Percentiles rank a stretch among this genome's conserved stretches.
phyloP scores from a whole-genome alignment of 306 rosid genomes.

The Macrotyloma uniflorum region DNA sequence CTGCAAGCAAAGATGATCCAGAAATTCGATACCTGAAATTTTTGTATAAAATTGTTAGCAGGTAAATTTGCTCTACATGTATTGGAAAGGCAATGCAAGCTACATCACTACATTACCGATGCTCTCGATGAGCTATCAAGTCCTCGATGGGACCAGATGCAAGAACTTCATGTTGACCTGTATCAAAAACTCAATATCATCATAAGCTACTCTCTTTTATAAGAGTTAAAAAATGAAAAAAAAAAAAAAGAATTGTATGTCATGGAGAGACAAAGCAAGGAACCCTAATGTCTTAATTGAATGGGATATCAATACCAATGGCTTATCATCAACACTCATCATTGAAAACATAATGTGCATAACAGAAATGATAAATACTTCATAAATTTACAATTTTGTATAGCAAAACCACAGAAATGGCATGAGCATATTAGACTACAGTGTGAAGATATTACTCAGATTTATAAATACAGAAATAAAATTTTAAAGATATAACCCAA shows the following conservation, averaged over 20 bases:
- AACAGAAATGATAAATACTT: background rate
- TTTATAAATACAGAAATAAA: conserved; percentile 1
- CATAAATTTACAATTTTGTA: background rate
- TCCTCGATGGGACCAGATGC: conserved; percentile 99
- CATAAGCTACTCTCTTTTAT: background rate
- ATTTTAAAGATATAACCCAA: background rate
- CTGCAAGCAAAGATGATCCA: conserved; percentile 98
- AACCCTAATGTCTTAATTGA: conserved; percentile 19
- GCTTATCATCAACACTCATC: conserved; percentile 9
- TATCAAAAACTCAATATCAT: conserved; percentile 29
- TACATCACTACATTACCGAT: conserved; percentile 65
- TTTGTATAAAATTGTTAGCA: conserved; percentile 38
- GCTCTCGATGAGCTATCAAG: conserved; percentile 96
- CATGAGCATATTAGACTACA: background rate
- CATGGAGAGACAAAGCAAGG: background rate
- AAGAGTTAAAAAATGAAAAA: background rate
- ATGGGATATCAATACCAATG: background rate
- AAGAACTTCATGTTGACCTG: conserved; percentile 98
- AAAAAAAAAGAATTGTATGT: background rate
- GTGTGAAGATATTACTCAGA: background rate
- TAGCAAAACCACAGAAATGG: background rate
- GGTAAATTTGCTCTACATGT: conserved; percentile 26
- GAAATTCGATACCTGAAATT: conserved; percentile 91
- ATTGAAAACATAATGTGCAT: background rate
- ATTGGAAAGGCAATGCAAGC: conserved; percentile 27